A percentile compares a stretch with the other conserved stretches of the same genome.
Conservation (phyloP, 129 eudicot species). For the Lonicera japonica region DNA sequence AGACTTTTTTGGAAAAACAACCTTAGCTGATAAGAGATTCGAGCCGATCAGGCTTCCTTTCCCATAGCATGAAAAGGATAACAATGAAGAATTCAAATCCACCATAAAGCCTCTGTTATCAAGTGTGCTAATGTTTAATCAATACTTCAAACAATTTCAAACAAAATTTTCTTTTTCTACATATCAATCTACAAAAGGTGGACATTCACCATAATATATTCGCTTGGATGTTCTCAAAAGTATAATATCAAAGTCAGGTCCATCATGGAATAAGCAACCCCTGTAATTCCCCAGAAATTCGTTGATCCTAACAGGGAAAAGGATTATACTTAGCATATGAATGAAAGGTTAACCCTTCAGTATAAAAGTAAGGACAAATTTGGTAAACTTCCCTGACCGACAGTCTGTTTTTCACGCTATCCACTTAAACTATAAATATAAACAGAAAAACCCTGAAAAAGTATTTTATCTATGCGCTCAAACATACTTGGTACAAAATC, state of each 20-base stretch:
- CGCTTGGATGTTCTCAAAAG: neutral
- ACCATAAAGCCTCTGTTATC: neutral
- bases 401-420: neutral
- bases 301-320: neutral
- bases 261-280: neutral
- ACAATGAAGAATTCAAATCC: neutral
- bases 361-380: too few species aligned
- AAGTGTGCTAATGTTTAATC: neutral
- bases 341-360: neutral
- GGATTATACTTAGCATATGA: neutral
- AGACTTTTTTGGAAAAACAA: conserved; percentile 13
- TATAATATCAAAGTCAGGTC: neutral
- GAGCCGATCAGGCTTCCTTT: too few species aligned
- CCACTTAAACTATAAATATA: too few species aligned
- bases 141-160: too few species aligned
- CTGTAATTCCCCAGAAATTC: neutral
- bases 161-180: neutral
- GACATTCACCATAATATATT: neutral
- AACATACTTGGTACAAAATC: too few species aligned
- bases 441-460: too few species aligned
- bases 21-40: conserved; percentile 16
- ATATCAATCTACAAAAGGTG: neutral
- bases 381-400: neutral
- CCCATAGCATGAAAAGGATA: conserved; percentile 7
- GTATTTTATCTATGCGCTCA: too few species aligned